Conservation (phyloP, 2,329 filamentous ascomycete genomes). For the Ophiostoma novo-ulmi region DNA sequence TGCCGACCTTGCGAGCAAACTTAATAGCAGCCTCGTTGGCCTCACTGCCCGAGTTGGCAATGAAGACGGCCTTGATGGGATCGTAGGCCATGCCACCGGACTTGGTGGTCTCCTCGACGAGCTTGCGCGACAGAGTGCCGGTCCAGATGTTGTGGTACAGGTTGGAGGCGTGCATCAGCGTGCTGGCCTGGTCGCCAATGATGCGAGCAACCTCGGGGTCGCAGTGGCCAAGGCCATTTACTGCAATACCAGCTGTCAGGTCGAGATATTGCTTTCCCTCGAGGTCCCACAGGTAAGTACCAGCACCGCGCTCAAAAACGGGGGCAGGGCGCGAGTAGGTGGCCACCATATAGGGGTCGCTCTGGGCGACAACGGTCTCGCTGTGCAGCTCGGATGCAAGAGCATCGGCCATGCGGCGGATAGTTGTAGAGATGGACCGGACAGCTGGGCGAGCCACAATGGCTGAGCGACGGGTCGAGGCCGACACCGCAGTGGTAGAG, state of each 20-base stretch:
- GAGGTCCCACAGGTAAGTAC: slow-evolving; percentile 83
- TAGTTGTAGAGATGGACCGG: slow-evolving; percentile 10
- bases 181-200: slow-evolving; percentile 60
- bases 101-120: slow-evolving; percentile 74
- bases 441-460: slow-evolving; percentile 17
- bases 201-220: slow-evolving; percentile 72
- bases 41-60: slow-evolving; percentile 95
- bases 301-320: slow-evolving; percentile 82
- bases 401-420: not conserved
- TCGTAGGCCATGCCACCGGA: slow-evolving; percentile 68
- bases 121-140: slow-evolving; percentile 75
- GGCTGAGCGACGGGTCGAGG: slow-evolving; percentile 5
- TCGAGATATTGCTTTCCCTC: slow-evolving; percentile 88
- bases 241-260: slow-evolving; percentile 92
- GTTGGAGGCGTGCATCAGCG: slow-evolving; percentile 87
- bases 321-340: slow-evolving; percentile 88
- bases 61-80: slow-evolving; percentile 67
- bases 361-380: slow-evolving; percentile 65
- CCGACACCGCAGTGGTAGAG: slow-evolving; percentile 2
- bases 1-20: slow-evolving; percentile 88
- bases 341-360: slow-evolving; percentile 85
- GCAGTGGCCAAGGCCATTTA: slow-evolving; percentile 87
- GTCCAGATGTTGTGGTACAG: slow-evolving; percentile 98
- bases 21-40: slow-evolving; percentile 98
- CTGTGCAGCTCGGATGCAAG: slow-evolving; percentile 40